Percentiles rank a stretch among this genome's conserved stretches.
These are phyloP conservation scores for Solanum hybrid DNA, from an alignment of 305 asterid species.

Conservation along the genomic window DNA sequence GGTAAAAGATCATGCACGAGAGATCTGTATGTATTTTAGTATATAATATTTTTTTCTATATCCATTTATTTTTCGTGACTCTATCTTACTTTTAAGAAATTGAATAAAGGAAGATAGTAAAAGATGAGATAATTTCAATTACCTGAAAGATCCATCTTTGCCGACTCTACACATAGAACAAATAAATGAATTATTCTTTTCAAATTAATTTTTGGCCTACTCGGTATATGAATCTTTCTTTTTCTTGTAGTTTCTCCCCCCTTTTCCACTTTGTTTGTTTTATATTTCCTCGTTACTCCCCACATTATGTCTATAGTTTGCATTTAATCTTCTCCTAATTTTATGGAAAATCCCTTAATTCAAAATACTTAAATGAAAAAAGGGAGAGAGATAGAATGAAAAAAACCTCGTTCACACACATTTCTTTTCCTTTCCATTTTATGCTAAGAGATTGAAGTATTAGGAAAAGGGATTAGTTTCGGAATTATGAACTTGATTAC, in stretches of 20 bases:
- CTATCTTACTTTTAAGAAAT: background rate
- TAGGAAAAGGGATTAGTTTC: background rate
- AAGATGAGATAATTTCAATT: background rate
- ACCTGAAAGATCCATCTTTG: background rate
- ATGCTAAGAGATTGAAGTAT: background rate
- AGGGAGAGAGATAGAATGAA: background rate
- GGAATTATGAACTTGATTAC: background rate
- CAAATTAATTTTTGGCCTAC: background rate
- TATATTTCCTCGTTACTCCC: background rate
- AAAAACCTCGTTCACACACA: background rate
- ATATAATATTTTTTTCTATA: background rate
- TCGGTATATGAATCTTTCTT: background rate
- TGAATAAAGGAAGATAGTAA: background rate
- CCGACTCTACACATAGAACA: background rate
- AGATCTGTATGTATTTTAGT: background rate
- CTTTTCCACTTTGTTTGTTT: background rate
- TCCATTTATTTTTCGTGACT: background rate
- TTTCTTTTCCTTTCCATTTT: background rate
- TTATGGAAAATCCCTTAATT: background rate
- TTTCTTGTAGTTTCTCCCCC: background rate
- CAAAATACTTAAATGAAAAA: background rate
- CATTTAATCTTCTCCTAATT: background rate
- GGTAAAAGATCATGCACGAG: background rate
- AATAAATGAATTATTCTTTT: background rate
- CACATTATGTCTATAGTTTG: background rate